Percentiles rank a stretch among this genome's conserved stretches.
These are phyloP conservation scores for Rhododendron ferrugineum DNA, from an alignment of 148 eudicot genomes.

Conservation along the genomic window DNA sequence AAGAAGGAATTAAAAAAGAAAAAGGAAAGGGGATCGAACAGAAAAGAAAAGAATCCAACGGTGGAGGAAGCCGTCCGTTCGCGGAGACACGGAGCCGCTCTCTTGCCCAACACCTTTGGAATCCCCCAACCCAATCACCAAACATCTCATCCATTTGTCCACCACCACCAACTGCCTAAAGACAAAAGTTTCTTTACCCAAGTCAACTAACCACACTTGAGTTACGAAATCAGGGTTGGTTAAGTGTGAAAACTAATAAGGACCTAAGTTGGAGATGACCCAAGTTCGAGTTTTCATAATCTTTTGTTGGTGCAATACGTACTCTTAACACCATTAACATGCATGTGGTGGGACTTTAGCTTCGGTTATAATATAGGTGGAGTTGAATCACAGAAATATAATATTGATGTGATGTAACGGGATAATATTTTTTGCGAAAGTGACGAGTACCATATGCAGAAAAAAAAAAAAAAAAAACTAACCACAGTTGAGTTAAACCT, in stretches of 20 bases:
- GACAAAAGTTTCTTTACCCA: neutral
- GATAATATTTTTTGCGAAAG: too few species aligned
- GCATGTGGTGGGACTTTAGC: too few species aligned
- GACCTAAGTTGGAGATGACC: too few species aligned
- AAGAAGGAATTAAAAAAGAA: neutral
- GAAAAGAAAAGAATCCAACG: slow-evolving; percentile 4
- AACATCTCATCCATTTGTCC: neutral
- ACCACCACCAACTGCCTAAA: neutral
- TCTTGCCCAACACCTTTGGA: slow-evolving; percentile 6
- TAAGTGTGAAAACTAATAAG: neutral
- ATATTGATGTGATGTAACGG: too few species aligned
- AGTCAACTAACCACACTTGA: neutral
- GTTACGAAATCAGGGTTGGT: neutral
- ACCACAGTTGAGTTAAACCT: slow-evolving; percentile 2
- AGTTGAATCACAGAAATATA: too few species aligned
- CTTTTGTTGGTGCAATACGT: too few species aligned
- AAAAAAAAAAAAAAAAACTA: neutral
- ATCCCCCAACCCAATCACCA: neutral
- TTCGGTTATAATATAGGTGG: too few species aligned
- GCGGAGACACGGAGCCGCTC: slow-evolving; percentile 22
- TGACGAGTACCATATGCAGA: too few species aligned
- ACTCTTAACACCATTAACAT: too few species aligned
- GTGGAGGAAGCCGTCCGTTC: slow-evolving; percentile 10
- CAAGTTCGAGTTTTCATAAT: too few species aligned
- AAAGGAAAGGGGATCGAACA: neutral